Evolutionary conservation across 177 flowering plant species (phyloP), one percentile per base, ranked within the genome.

Genomic region (Vitis hybrid): DNA sequence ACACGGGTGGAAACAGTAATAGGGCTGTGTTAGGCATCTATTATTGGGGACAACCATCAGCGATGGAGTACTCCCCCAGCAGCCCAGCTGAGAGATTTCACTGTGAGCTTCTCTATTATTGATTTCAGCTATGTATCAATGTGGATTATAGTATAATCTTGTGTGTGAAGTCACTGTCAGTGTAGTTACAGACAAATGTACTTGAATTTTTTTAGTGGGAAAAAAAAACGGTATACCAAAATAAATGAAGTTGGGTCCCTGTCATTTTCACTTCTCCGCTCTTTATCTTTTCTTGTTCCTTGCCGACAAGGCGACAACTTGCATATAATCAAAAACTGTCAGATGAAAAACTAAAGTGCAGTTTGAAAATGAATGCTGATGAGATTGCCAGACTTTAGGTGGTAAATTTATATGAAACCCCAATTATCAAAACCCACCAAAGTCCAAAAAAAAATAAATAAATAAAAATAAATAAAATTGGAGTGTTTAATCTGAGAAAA

Each of bases 81-180:
- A 26, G 9, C 45, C 45, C 52, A 45, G 6, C 60, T 18, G 60
- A 53, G 52, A 62, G 11, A 55, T 31, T 64, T 33, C 45, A 55
- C 73, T 62, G 56, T 55, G 64, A 45, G 26, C 53, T 29, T 39
- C 45, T 70, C 55, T 11, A 70, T 70, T 55, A 70, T 70, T 70
- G 57, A 53, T 10, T 53, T 53, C 57, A 53, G 57, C 57, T 53
- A 53, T 53, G 16, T 5, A 6, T 16, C 15, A 5, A 16, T 14
- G 16, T 13, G 16, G 7, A 53, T 15, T 53, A 53, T 53, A 53
- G 57, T 16, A 53, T 14, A 13, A 14, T 2, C 12, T 15, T 53
- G 16, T 53, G 7, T 14, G 15, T 15, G 5, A 53, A 53, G 16
- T 13, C 57, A 53, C 16, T 53, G 57, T 16, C 57, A 53, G 2